phyloP scores from a whole-genome alignment of 352 stramenopile genomes.

The Globisporangium nodosum region DNA sequence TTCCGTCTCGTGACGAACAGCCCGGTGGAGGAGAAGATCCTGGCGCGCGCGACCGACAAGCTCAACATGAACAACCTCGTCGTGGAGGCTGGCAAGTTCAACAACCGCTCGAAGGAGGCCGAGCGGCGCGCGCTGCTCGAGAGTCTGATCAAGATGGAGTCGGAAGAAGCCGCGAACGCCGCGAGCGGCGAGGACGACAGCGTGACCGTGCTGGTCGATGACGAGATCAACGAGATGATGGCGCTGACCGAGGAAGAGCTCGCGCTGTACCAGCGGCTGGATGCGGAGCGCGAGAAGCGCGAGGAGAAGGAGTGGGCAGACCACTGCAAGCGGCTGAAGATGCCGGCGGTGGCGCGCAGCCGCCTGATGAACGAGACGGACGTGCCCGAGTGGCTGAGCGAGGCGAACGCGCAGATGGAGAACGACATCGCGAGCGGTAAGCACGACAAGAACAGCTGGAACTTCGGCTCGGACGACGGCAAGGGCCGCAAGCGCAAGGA shows the following conservation, averaged over 20 bases:
- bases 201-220: slow-evolving; percentile 63
- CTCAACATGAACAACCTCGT: slow-evolving; percentile 92
- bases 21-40: slow-evolving; percentile 86
- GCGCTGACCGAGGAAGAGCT: slow-evolving; percentile 83
- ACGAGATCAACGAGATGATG: slow-evolving; percentile 90
- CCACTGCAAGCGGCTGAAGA: slow-evolving; percentile 54
- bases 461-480: slow-evolving; percentile 37
- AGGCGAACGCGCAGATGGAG: slow-evolving; percentile 63
- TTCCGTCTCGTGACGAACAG: slow-evolving; percentile 85
- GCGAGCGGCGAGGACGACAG: slow-evolving; percentile 56
- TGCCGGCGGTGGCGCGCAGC: slow-evolving; percentile 33
- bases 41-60: slow-evolving; percentile 84
- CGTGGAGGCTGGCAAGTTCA: slow-evolving; percentile 86
- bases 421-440: slow-evolving; percentile 42
- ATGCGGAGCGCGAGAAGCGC: slow-evolving; percentile 51
- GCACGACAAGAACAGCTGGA: slow-evolving; percentile 56
- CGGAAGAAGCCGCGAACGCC: slow-evolving; percentile 70
- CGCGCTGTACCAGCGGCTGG: slow-evolving; percentile 68
- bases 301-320: slow-evolving; percentile 65
- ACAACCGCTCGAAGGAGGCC: slow-evolving; percentile 83
- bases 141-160: slow-evolving; percentile 87
- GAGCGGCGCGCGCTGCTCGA: slow-evolving; percentile 82
- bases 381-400: slow-evolving; percentile 65
- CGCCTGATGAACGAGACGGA: slow-evolving; percentile 74
- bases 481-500: slow-evolving; percentile 74